phyloP scores from a whole-genome alignment of 805 yeast genomes.

The Saccharomycopsis vini region DNA sequence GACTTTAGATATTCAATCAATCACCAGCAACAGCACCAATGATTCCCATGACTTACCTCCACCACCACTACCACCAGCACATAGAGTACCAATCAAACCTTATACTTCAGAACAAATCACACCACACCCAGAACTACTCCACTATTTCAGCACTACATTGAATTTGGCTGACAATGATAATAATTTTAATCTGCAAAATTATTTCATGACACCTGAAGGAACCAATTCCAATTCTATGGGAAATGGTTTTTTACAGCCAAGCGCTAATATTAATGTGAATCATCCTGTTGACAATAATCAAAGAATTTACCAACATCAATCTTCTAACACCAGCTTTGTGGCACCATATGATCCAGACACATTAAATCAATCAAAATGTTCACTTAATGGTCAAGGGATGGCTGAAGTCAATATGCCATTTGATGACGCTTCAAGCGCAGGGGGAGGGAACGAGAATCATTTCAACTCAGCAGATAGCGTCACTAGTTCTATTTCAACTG shows the following conservation, averaged over 20 bases:
- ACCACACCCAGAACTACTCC: background rate
- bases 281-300: background rate
- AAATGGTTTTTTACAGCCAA: background rate
- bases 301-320: too few relatives aligned
- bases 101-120: background rate
- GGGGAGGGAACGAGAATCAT: constrained; percentile 6
- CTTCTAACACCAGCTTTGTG: constrained; percentile 20
- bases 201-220: background rate
- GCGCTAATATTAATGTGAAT: background rate
- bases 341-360: constrained; percentile 28
- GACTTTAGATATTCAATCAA: background rate
- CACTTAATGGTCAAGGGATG: too few relatives aligned
- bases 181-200: background rate
- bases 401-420: too few relatives aligned
- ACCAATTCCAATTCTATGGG: too few relatives aligned
- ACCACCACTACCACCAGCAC: constrained; percentile 20
- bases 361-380: constrained; percentile 24
- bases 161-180: background rate
- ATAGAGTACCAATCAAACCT: constrained; percentile 11
- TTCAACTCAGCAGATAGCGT: constrained; percentile 18
- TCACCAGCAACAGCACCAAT: background rate
- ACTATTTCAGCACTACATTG: background rate
- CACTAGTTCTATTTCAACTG: constrained; percentile 28
- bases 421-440: constrained; percentile 16
- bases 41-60: constrained; percentile 9